phyloP scores from a whole-genome alignment of 495 filamentous ascomycete species.

The Penicillium bialowiezense region DNA sequence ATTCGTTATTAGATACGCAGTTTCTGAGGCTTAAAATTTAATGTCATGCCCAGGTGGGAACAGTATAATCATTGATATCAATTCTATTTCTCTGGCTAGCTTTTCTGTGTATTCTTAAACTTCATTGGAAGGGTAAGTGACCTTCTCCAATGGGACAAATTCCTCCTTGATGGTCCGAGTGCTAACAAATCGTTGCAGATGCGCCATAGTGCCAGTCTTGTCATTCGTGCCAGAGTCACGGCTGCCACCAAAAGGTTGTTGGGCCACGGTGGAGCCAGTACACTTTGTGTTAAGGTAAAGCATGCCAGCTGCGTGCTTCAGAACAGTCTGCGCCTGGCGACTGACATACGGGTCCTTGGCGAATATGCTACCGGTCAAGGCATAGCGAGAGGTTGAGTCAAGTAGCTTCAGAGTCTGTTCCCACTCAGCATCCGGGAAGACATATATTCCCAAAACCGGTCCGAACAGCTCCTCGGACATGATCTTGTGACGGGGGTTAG shows the following conservation, averaged over 20 bases:
- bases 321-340: slow-evolving; percentile 62
- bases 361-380: slow-evolving; percentile 73
- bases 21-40: no score
- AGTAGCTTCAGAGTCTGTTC: slow-evolving; percentile 51
- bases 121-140: slow-evolving; percentile 68
- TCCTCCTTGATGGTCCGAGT: slow-evolving; percentile 76
- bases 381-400: slow-evolving; percentile 64
- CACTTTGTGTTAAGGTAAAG: slow-evolving; percentile 75
- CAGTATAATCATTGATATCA: no score
- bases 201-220: slow-evolving; percentile 68
- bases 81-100: no score
- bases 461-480: slow-evolving; percentile 75
- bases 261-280: slow-evolving; percentile 76
- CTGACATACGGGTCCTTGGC: slow-evolving; percentile 63
- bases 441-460: slow-evolving; percentile 64
- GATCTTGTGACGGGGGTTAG: slow-evolving; percentile 59
- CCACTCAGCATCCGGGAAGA: slow-evolving; percentile 64
- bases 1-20: no score
- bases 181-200: slow-evolving; percentile 70
- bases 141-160: slow-evolving; percentile 56
- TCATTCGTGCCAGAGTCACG: slow-evolving; percentile 77
- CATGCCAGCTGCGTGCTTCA: slow-evolving; percentile 80
- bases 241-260: slow-evolving; percentile 79
- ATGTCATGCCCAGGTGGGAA: no score
- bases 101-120: slow-evolving; percentile 4